Evolutionary conservation across 179 eudicot species (phyloP).

Genomic region (Beta macrorhiza): DNA sequence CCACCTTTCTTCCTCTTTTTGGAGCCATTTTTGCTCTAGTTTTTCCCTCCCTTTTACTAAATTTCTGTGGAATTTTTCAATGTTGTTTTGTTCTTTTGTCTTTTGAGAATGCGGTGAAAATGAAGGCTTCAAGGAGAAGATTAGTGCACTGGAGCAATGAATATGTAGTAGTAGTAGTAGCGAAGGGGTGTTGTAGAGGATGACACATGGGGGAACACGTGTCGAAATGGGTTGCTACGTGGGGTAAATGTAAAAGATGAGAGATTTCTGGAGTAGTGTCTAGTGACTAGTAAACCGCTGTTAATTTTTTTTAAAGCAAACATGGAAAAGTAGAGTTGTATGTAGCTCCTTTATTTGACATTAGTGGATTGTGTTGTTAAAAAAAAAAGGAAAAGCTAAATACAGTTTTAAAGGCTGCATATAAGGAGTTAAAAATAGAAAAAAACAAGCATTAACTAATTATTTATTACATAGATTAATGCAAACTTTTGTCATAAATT

Average conservation of each 20-base stretch:
- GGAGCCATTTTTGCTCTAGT: slow-evolving; percentile 28
- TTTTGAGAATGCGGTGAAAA: slow-evolving; percentile 13
- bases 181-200: neutral
- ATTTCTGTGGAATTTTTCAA: neutral
- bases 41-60: no score
- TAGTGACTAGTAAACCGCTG: neutral
- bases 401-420: no score
- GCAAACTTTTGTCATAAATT: no score
- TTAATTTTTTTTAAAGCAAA: neutral
- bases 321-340: neutral
- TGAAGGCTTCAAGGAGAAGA: neutral
- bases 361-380: no score
- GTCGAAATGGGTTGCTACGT: slow-evolving; percentile 38
- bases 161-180: neutral
- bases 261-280: slow-evolving; percentile 8
- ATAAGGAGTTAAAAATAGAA: no score
- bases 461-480: no score
- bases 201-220: slow-evolving; percentile 45
- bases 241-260: slow-evolving; percentile 38
- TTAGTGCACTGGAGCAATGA: neutral
- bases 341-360: no score
- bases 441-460: no score
- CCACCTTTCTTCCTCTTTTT: slow-evolving; percentile 31
- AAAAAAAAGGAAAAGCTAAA: no score
- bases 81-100: neutral